Conservation (phyloP, 2,329 filamentous ascomycete species). For the Alternaria hordeiaustralica region DNA sequence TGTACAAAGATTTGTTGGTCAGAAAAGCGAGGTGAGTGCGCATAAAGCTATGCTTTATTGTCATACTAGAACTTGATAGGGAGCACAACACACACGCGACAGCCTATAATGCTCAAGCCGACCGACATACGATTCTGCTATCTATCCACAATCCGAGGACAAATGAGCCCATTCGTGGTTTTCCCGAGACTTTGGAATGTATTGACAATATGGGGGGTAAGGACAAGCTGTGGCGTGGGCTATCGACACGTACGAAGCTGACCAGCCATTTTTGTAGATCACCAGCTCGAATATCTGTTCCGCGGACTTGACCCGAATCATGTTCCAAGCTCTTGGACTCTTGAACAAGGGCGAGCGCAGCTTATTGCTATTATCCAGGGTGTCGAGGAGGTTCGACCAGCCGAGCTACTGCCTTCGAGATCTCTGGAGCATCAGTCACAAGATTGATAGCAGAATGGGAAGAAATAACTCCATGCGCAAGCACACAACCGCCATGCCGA, state of each 20-base stretch:
- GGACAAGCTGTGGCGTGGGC: background rate
- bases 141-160: background rate
- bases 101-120: background rate
- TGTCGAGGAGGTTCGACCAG: background rate
- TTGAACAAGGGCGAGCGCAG: background rate
- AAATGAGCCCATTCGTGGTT: background rate
- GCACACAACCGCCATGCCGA: background rate
- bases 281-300: background rate
- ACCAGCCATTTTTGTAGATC: background rate
- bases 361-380: background rate
- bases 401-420: background rate
- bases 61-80: background rate
- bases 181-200: background rate
- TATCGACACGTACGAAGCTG: background rate
- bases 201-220: background rate
- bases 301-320: background rate
- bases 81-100: background rate
- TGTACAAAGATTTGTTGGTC: background rate
- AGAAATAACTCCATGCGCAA: background rate
- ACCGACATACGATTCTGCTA: background rate
- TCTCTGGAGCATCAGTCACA: background rate
- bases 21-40: background rate
- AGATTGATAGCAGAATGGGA: background rate
- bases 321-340: background rate
- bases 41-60: background rate